phyloP scores from a whole-genome alignment of 768 basidiomycete genomes.

The Hortiboletus campestris region DNA sequence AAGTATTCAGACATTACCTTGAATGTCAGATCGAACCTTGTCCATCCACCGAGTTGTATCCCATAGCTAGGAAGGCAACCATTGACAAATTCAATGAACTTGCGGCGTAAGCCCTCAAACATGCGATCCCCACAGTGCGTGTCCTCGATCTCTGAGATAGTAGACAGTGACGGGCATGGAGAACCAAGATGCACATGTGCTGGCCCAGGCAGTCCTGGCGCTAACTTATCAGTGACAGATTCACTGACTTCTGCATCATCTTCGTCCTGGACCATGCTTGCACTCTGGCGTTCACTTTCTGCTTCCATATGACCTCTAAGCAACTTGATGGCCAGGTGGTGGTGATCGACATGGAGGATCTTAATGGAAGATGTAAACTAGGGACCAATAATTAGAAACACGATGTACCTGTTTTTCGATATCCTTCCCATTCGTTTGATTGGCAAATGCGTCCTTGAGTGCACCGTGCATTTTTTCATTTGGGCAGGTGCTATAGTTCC shows the following conservation, averaged over 20 bases:
- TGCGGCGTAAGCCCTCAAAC: background rate
- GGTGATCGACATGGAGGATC: constrained; percentile 15
- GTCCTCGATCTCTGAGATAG: background rate
- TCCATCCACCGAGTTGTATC: background rate
- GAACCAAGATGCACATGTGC: background rate
- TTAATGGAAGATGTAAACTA: background rate
- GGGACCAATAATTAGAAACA: background rate
- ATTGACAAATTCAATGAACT: background rate
- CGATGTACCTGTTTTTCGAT: background rate
- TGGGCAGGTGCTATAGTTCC: constrained; percentile 33
- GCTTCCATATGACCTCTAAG: background rate
- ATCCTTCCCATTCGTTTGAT: background rate
- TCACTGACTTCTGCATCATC: background rate
- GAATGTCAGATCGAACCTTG: background rate
- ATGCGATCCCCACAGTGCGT: background rate
- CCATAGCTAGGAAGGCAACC: background rate
- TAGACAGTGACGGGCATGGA: background rate
- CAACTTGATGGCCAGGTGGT: constrained; percentile 3
- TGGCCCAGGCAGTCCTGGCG: background rate
- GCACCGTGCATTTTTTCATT: constrained; percentile 27
- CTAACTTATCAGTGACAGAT: background rate
- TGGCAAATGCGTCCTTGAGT: background rate
- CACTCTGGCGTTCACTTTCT: background rate
- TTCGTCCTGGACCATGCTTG: background rate
- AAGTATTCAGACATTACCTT: background rate